Base-by-base conservation (phyloP, 176 grass and related monocot genomes). In the Paspalum vaginatum region DNA sequence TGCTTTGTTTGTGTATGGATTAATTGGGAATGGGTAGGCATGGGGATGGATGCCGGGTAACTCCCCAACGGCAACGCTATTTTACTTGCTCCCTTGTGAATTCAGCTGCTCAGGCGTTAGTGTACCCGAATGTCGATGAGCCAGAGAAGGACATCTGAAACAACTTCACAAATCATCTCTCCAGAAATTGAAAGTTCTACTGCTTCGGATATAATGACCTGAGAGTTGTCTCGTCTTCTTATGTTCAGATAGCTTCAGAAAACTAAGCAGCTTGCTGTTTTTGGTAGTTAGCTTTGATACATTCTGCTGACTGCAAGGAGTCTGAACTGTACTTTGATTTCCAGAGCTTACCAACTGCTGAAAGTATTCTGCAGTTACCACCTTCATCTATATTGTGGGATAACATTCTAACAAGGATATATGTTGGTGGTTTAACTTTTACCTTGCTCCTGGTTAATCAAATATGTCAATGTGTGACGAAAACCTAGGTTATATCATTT, bases 81-180 rank as follows among this genome's bases (percentile, higher is more conserved):
- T 75, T 66, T 20, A 20, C 14, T 39, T 66, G 38, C 43, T n/a
- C 39, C 42, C 24, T 58, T 74, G 74, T 16, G 56, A 76, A 46
- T 76, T 46, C 74, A 77, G 74, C 22, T 18, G 6, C 15, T 46
- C 8, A 21, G 7, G 53, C 0, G 72, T 38, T 75, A 11, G 16
- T 7, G 43, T 37, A 48, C 56, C 41, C 55, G 10, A 12, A 61
- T 76, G 6, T 76, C 11, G 40, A 76, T 57, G 50, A 17, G 27
- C 4, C 12, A 54, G 18, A 54, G 52, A 54, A 27, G 40, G 54
- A 40, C 25, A 17, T 42, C 26, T 9, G 11, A 68, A 18, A 18
- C 55, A 58, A 58, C 40, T 10, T 22, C 41, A 37, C 54, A 61
- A 14, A 48, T 64, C 44, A n/a, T 16, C 18, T 78, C 76, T 49